phyloP scores from a whole-genome alignment of 164 flowering plant genomes.

The Vitis rupestris region DNA sequence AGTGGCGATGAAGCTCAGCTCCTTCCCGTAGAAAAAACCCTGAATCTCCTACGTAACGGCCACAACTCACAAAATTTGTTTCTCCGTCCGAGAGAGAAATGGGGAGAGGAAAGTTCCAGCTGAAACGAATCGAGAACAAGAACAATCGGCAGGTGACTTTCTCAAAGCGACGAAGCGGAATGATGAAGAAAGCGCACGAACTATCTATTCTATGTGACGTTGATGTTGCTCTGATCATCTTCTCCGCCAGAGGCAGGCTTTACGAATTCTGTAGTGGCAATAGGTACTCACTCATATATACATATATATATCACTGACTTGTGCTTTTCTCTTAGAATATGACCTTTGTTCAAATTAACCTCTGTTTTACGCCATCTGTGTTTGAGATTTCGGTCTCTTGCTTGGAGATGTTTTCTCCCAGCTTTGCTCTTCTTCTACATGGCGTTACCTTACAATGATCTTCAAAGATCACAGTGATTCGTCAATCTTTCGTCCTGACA shows the following conservation, averaged over 20 bases:
- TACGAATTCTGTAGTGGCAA: conserved; percentile 15
- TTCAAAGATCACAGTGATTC: too few species aligned
- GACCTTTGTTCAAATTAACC: too few species aligned
- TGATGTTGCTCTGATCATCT: conserved; percentile 18
- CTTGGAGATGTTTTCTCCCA: too few species aligned
- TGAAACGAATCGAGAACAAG: conserved; percentile 25
- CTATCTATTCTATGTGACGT: conserved; percentile 19
- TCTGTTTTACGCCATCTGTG: too few species aligned
- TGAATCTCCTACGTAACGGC: neutral
- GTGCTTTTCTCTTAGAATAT: too few species aligned
- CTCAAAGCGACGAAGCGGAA: conserved; percentile 22
- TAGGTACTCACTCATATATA: conserved; percentile 4
- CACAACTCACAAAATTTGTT: too few species aligned
- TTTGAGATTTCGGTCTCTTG: too few species aligned
- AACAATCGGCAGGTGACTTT: conserved; percentile 24
- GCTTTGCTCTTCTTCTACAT: too few species aligned
- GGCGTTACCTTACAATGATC: too few species aligned
- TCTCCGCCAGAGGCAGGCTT: conserved; percentile 18
- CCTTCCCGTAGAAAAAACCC: neutral
- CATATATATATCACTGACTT: too few species aligned
- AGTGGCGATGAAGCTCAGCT: too few species aligned
- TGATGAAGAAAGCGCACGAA: conserved; percentile 18
- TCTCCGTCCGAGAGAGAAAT: neutral
- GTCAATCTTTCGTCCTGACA: too few species aligned
- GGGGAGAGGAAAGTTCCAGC: conserved; percentile 25